Base-by-base conservation (phyloP, 768 basidiomycete species). In the Lactifluus rugatus region DNA sequence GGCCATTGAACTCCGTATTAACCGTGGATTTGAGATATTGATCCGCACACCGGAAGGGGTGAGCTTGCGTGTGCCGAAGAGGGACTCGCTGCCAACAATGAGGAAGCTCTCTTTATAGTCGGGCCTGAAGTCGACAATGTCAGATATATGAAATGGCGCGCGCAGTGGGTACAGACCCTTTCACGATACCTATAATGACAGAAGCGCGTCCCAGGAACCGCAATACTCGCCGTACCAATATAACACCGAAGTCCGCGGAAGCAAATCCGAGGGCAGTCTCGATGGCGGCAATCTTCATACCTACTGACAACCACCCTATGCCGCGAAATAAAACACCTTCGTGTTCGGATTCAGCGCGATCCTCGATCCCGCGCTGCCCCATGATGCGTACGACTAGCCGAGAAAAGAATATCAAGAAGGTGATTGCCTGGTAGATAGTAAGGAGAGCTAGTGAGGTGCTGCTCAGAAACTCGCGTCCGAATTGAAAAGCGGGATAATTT, bases 191-290 rank as follows among this genome's bases (percentile, higher is more conserved):
- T 54, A 84, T 76, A 57, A 80, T 76, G 19, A 90, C 66, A 62
- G 71, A 76, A 0, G 74, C 77, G 47, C 86, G 75, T 2, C 76
- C 74, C 11, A 83, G 39, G 52, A 84, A 69, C 45, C 84, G 75
- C 36, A 91, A 58, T 21, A 82, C 71, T 16, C 87, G 78, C 37
- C 89, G 75, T 9, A 77, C 73, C 14, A 90, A 62, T 0, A 75
- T 70, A 10, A 77, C 63, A 1, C 75, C 78, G 64, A 88, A 88
- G 8, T 74, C 73, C 26, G 73, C 75, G 14, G 72, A 70, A 2
- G 76, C 76, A 62, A 88, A 89, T 0, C 87, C 89, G 10, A 84
- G 65, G 6, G 81, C 68, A 5, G 78, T 81, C 69, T 91, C 89
- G 48, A 83, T 66, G 3, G 80, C 79, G 10, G 85, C 85, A 25